phyloP scores from a whole-genome alignment of 2,329 filamentous ascomycete species.

The Fusarium xylarioides region DNA sequence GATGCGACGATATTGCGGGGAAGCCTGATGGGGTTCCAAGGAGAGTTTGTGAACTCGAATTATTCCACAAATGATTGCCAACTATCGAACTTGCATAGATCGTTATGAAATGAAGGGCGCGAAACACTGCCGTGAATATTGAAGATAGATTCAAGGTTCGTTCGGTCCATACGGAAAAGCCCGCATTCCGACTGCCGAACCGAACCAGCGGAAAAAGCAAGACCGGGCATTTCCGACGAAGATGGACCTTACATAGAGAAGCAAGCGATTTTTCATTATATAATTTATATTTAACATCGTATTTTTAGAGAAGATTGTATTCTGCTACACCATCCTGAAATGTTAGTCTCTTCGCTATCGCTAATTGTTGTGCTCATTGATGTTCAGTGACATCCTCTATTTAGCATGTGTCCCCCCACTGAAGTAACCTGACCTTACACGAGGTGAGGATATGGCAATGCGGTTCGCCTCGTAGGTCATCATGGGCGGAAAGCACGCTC shows the following conservation, averaged over 20 bases:
- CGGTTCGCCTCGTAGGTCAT: too few relatives aligned
- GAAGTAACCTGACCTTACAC: too few relatives aligned
- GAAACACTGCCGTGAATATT: not conserved
- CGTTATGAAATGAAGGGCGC: accelerated
- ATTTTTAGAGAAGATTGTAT: accelerated
- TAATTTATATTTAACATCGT: not conserved
- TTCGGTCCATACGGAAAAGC: not conserved
- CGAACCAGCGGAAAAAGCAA: not conserved
- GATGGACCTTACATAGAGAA: not conserved
- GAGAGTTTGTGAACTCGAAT: not conserved
- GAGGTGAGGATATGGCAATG: too few relatives aligned
- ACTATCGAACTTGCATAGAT: not conserved
- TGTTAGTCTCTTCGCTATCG: not conserved
- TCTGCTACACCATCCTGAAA: too few relatives aligned
- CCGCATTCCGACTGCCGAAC: not conserved
- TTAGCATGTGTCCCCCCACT: not conserved
- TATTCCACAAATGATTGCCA: too few relatives aligned
- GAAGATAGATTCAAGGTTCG: not conserved
- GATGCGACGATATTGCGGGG: not conserved
- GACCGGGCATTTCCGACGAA: not conserved
- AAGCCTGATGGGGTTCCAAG: not conserved
- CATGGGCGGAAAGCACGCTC: not conserved
- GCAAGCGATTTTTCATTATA: too few relatives aligned
- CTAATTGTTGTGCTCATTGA: not conserved
- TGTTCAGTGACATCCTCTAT: not conserved